Evolutionary conservation across 345 rosid species (phyloP), one percentile per base, ranked within the genome.

Genomic region (Eucalyptus erythrocorys): DNA sequence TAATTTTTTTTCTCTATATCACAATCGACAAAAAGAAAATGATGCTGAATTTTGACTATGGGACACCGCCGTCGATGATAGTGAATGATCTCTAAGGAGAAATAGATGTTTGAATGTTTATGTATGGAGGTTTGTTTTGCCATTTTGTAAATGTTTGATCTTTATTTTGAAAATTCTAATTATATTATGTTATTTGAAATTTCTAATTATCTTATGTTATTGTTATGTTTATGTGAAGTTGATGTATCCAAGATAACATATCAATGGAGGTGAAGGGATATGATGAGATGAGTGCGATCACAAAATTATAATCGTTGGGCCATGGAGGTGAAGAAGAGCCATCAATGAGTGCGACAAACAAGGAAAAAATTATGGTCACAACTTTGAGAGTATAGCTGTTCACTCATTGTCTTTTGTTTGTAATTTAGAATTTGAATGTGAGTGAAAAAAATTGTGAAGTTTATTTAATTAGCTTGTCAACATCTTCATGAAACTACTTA

Each of bases 321-420:
- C 68, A 5, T 61, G 68, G 34, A 27, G 68, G 68, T 61, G 34
- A 61, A 61, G 68, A 30, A 61, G 34, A 61, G 15, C 34, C 34
- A 61, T 61, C 17, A 6, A 27, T 14, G 32, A 13, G 34, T 30
- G 68, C 68, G 3, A 13, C 4, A 61, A 30, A 61, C 15, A 61
- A 27, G 34, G 68, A 2, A 26, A 80, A 64, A 89, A 94, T 86
- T 85, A 93, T 96, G 97, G 92, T 93, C 85, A 91, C 49, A 86
- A 93, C 96, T 24, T 88, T 96, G 98, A 95, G 87, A 92, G 97
- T 91, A 45, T 6, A 48, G 19, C 5, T 45, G 32, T 34, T 48
- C 42, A 15, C 13, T 48, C 42, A 57, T 42, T n/a, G 61, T 14
- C 53, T 55, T 34, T 11, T 51, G 10, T 50, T 51, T 10, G 45